Conservation (phyloP, 345 rosid species). For the Garcia nutans region DNA sequence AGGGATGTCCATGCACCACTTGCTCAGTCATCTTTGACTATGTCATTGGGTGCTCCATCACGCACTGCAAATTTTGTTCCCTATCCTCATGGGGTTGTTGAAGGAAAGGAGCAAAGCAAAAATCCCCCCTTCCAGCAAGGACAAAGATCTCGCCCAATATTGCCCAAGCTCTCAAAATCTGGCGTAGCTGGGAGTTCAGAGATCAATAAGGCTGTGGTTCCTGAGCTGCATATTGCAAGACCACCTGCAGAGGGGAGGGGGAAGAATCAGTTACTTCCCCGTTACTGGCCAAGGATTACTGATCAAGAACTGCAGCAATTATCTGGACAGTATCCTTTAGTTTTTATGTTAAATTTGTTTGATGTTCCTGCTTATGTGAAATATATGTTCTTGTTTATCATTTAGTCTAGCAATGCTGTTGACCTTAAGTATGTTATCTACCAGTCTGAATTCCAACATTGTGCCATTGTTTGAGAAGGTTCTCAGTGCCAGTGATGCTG, state of each 20-base stretch:
- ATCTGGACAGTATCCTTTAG: conserved; percentile 85
- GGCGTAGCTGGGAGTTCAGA: conserved; percentile 40
- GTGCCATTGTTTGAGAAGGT: conserved; percentile 93
- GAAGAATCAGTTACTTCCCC: conserved; percentile 81
- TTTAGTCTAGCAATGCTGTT: conserved; percentile 18
- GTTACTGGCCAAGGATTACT: conserved; percentile 93
- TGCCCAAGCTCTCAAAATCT: conserved; percentile 56
- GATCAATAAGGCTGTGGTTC: conserved; percentile 39
- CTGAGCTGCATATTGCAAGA: conserved; percentile 63
- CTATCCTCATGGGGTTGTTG: conserved; percentile 38
- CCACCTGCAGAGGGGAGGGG: conserved; percentile 88
- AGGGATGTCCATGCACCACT: conserved; percentile 53
- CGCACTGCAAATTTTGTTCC: conserved; percentile 39
- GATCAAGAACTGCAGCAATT: conserved; percentile 88
- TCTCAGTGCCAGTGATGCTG: conserved; percentile 97
- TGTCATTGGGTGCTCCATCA: conserved; percentile 50
- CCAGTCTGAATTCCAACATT: conserved; percentile 73
- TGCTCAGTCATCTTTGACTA: conserved; percentile 58
- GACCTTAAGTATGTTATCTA: conserved; percentile 40
- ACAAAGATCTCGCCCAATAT: conserved; percentile 48
- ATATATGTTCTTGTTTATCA: conserved; percentile 6
- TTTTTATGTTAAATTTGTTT: conserved; percentile 6
- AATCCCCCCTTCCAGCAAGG: conserved; percentile 45
- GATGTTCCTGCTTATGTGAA: conserved; percentile 3
- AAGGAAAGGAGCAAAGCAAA: conserved; percentile 48